Conservation (phyloP, 2,329 filamentous ascomycete genomes). For the Paecilomyces niveus region DNA sequence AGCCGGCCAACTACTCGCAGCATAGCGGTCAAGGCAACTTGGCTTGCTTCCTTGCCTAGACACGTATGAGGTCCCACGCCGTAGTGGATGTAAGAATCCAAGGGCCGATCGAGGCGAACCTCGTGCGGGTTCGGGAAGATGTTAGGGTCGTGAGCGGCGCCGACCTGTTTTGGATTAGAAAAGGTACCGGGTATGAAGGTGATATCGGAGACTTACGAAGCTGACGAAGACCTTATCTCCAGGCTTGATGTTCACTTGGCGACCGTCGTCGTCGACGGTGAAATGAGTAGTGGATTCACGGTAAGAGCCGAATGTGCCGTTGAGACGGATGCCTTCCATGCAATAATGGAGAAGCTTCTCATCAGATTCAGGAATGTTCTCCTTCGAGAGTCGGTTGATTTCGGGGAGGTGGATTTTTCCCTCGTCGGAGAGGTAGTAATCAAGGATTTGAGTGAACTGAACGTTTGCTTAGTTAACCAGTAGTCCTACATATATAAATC, state of each 20-base stretch:
- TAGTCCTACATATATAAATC: slow-evolving; percentile 10
- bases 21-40: slow-evolving; percentile 59
- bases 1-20: slow-evolving; percentile 58
- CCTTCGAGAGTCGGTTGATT: slow-evolving; percentile 53
- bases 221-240: slow-evolving; percentile 59
- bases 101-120: slow-evolving; percentile 57
- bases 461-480: background rate
- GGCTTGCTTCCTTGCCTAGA: slow-evolving; percentile 54
- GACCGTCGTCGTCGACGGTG: slow-evolving; percentile 46
- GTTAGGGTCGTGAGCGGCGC: slow-evolving; percentile 49
- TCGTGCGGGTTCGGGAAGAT: slow-evolving; percentile 56
- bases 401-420: slow-evolving; percentile 52
- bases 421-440: slow-evolving; percentile 60
- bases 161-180: slow-evolving; percentile 18
- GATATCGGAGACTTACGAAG: slow-evolving; percentile 40
- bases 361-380: slow-evolving; percentile 52
- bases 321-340: slow-evolving; percentile 64
- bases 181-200: background rate
- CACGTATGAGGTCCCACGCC: slow-evolving; percentile 57
- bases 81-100: slow-evolving; percentile 59
- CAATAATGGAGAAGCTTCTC: slow-evolving; percentile 61
- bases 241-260: slow-evolving; percentile 44
- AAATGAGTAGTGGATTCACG: slow-evolving; percentile 46
- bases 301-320: slow-evolving; percentile 56
- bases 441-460: slow-evolving; percentile 65